Conservation (phyloP, 208 protist genomes). For the Wallacemonas sp. region DNA sequence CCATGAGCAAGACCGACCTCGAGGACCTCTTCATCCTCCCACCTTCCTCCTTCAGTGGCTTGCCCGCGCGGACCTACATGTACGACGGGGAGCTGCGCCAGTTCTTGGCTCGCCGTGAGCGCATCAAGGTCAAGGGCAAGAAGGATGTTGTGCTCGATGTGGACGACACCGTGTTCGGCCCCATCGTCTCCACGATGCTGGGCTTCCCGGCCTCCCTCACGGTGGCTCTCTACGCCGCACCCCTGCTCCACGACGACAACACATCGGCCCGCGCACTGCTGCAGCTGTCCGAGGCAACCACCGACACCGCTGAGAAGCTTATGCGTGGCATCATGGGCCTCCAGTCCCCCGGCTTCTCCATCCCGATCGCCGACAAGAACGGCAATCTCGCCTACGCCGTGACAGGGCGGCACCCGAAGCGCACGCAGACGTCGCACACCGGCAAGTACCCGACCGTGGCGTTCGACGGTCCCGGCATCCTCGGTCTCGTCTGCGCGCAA, state of each 20-base stretch:
- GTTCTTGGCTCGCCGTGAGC: constrained; percentile 38
- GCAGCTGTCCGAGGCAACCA: constrained; percentile 22
- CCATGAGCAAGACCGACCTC: constrained; percentile 60
- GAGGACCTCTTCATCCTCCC: constrained; percentile 60
- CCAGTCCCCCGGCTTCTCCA: constrained; percentile 52
- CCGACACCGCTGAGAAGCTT: constrained; percentile 40
- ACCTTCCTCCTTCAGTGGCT: constrained; percentile 9
- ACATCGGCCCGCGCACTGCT: constrained; percentile 34
- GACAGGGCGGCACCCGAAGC: constrained; percentile 36
- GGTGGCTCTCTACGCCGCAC: constrained; percentile 36
- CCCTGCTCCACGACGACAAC: constrained; percentile 36
- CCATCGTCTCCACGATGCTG: constrained; percentile 39
- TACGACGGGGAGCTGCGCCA: constrained; percentile 28
- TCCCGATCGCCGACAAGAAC: constrained; percentile 34
- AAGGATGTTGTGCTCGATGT: constrained; percentile 44
- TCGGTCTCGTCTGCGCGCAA: neutral
- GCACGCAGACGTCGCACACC: constrained; percentile 26
- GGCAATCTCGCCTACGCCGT: constrained; percentile 55
- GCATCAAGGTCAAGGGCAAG: constrained; percentile 41
- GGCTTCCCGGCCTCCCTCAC: constrained; percentile 29
- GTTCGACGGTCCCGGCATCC: constrained; percentile 16
- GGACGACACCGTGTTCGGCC: constrained; percentile 45
- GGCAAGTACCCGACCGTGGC: constrained; percentile 37
- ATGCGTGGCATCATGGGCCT: constrained; percentile 34
- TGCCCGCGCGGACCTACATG: constrained; percentile 28